Conservation (phyloP, 129 eudicot species). For the Cynara cardunculus region DNA sequence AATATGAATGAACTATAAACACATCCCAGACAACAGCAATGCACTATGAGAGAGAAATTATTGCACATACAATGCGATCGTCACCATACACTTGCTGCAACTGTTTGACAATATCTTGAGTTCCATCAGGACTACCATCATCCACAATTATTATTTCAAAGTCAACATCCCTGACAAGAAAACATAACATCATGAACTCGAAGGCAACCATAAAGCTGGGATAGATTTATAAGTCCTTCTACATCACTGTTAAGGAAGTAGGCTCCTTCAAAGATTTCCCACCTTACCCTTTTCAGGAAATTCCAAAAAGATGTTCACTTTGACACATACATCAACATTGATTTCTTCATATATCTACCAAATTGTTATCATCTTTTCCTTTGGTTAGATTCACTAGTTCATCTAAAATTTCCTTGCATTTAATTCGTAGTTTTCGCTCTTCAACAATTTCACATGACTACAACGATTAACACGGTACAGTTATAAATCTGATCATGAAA, state of each 20-base stretch:
- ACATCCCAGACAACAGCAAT: background rate
- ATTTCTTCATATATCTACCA: background rate
- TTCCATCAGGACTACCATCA: slow-evolving; percentile 99
- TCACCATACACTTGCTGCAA: slow-evolving; percentile 86
- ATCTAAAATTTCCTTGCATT: background rate
- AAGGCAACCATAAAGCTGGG: background rate
- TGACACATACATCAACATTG: background rate
- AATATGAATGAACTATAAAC: background rate
- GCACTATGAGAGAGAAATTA: background rate
- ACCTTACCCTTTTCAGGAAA: background rate
- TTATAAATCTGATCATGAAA: background rate
- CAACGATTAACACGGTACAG: background rate
- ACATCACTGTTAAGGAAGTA: background rate
- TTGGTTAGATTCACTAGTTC: background rate
- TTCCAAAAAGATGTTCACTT: background rate
- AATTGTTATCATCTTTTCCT: background rate
- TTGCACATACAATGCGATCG: slow-evolving; percentile 68
- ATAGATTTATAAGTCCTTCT: too few species aligned
- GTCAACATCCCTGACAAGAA: slow-evolving; percentile 56
- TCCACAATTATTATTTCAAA: slow-evolving; percentile 83
- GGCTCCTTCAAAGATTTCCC: background rate
- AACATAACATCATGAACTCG: slow-evolving; percentile 3
- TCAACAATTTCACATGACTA: background rate
- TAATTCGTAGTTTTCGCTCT: background rate
- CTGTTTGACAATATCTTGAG: slow-evolving; percentile 92